Evolutionary conservation across 2,329 filamentous ascomycete species (phyloP).

Genomic region (Penicillium oxalicum): DNA sequence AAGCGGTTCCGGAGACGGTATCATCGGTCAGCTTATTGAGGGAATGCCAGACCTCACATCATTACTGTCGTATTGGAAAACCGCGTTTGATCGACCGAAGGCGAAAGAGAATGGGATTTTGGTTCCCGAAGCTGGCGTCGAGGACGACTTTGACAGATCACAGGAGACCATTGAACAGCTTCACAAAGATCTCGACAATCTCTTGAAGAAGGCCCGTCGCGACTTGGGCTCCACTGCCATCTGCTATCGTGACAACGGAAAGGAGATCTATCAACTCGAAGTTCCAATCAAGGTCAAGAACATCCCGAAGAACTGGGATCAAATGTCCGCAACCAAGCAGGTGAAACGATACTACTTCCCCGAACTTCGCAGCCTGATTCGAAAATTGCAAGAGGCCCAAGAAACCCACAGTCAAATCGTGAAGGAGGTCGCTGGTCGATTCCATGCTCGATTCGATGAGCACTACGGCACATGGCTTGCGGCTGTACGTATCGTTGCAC

Average conservation of each 20-base stretch:
- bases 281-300: constrained; percentile 75
- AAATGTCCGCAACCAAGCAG: constrained; percentile 88
- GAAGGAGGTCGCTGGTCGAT: constrained; percentile 74
- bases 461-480: constrained; percentile 80
- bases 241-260: constrained; percentile 78
- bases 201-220: constrained; percentile 66
- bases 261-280: constrained; percentile 95
- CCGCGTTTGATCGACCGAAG: constrained; percentile 77
- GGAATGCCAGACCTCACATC: constrained; percentile 79
- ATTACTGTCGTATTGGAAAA: constrained; percentile 77
- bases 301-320: constrained; percentile 80
- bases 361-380: constrained; percentile 73
- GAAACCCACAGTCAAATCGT: constrained; percentile 89
- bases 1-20: constrained; percentile 69
- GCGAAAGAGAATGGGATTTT: constrained; percentile 75
- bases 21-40: constrained; percentile 75
- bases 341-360: constrained; percentile 93
- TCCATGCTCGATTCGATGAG: constrained; percentile 82
- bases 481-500: constrained; percentile 82
- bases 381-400: constrained; percentile 85
- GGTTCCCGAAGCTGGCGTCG: constrained; percentile 78
- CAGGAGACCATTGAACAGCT: constrained; percentile 70
- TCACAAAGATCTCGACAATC: constrained; percentile 62
- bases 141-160: constrained; percentile 86
- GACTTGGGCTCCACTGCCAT: constrained; percentile 69